phyloP scores from a whole-genome alignment of 164 flowering plant species.

The Chimonanthus praecox region DNA sequence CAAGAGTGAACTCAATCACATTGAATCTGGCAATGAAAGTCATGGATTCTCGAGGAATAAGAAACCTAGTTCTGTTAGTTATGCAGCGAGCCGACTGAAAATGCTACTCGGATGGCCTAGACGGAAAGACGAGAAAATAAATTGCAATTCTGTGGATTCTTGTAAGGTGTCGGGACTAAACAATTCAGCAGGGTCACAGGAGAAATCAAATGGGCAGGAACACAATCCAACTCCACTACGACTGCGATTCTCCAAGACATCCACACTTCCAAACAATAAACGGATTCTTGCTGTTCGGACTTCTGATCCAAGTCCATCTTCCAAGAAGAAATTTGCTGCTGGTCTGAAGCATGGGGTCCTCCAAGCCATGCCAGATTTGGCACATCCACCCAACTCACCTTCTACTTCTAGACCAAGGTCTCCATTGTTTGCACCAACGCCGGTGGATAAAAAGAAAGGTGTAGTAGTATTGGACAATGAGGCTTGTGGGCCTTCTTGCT shows the following conservation, averaged over 20 bases:
- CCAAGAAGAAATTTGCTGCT: slow-evolving; percentile 73
- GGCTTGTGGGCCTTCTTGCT: slow-evolving; percentile 27
- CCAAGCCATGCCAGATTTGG: slow-evolving; percentile 48
- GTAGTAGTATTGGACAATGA: slow-evolving; percentile 9
- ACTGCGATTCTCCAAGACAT: slow-evolving; percentile 51
- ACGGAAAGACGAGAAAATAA: slow-evolving; percentile 34
- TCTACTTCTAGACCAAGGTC: slow-evolving; percentile 41
- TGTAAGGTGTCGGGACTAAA: slow-evolving; percentile 23
- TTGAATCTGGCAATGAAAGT: slow-evolving; percentile 18
- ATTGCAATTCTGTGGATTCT: slow-evolving; percentile 2
- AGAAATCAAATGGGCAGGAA: slow-evolving; percentile 31
- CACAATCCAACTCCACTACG: slow-evolving; percentile 65
- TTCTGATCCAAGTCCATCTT: slow-evolving; percentile 61
- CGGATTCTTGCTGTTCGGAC: slow-evolving; percentile 62
- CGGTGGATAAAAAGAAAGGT: slow-evolving; percentile 23
- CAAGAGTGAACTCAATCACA: slow-evolving; percentile 34
- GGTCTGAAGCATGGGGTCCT: slow-evolving; percentile 66
- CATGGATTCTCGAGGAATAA: slow-evolving; percentile 16
- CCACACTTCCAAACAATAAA: slow-evolving; percentile 56
- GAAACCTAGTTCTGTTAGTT: slow-evolving; percentile 28
- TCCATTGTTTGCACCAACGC: slow-evolving; percentile 26
- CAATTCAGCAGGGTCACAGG: slow-evolving; percentile 25
- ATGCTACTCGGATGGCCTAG: slow-evolving; percentile 59
- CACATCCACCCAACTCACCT: slow-evolving; percentile 25
- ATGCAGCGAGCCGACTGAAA: slow-evolving; percentile 54